Base-by-base conservation (phyloP, 306 rosid species). In the Quercus agrifolia region DNA sequence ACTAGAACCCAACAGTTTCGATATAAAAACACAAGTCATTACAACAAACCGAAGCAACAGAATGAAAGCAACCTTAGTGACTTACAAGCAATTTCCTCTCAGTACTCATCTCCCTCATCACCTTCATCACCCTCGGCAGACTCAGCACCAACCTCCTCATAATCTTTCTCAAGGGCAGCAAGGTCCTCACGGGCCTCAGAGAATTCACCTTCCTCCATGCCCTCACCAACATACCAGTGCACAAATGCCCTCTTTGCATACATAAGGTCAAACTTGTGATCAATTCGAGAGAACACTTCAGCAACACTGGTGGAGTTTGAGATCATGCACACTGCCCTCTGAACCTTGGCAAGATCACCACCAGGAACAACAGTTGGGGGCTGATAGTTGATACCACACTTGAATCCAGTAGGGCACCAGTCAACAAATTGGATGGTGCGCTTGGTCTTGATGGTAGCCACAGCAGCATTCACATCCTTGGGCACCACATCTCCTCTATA, bases 151-250 rank as follows among this genome's bases (percentile, higher is more conserved):
- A 92, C 94, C 84, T 92, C 94, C 78, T 92, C 97, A 10, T 92
- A 91, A 69, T 89, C 96, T 81, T 91, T 91, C 85, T 88, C 95
- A 13, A 89, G 84, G 30, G 97, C 94, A 44, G 97, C 94, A 59
- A 92, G 97, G 83, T 92, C 94, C 70, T 92, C 97, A 27, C 94
- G 91, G 55, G 97, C 97, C 77, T 92, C 94, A 0, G 97, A 92
- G 87, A 92, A 92, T 75, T 92, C 97, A 52, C 97, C 97, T 77
- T 90, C 97, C 83, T 92, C 97, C 97, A 92, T 90, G 10, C 97
- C 94, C 91, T 92, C 92, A 46, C 94, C 97, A 18, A 92, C 94
- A 19, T 92, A 92, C 94, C 92, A 92, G 88, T 92, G 97, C 56
- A 92, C 92, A 9, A 92, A 92, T 4, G 97, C 97, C 70, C 97